These are phyloP conservation scores for Chenopodium berlandieri DNA, from an alignment of 148 eudicot species.

Conservation along the genomic window DNA sequence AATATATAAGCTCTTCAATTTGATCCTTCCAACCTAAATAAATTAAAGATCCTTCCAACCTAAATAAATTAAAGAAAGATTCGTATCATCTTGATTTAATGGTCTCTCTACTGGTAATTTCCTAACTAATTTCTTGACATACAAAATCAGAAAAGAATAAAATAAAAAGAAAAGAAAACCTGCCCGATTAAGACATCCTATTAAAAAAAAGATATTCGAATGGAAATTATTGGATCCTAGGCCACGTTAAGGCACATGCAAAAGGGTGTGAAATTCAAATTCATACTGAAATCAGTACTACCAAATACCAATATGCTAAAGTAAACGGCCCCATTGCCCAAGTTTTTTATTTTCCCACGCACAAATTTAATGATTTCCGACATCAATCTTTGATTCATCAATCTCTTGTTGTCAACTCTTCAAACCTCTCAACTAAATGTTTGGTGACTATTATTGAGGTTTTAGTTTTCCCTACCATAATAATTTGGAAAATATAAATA, in stretches of 20 bases:
- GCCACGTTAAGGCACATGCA: constrained; percentile 34
- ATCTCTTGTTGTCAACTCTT: neutral
- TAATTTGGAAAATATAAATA: too few species aligned
- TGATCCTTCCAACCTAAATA: too few species aligned
- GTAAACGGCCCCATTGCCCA: constrained; percentile 1
- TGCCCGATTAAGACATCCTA: neutral
- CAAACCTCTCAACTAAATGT: neutral
- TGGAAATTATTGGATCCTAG: constrained; percentile 15
- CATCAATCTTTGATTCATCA: constrained; percentile 7
- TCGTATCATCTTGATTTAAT: neutral
- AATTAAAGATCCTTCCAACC: too few species aligned
- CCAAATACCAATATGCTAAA: neutral
- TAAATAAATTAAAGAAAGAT: neutral
- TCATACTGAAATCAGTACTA: neutral
- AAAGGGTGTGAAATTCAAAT: neutral
- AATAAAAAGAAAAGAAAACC: neutral
- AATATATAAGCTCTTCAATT: neutral
- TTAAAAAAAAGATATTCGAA: neutral
- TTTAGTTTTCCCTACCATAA: neutral
- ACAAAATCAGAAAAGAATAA: neutral
- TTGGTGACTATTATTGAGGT: neutral
- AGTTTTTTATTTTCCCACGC: neutral
- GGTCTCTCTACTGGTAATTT: neutral
- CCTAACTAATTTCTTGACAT: constrained; percentile 12
- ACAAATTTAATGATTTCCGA: constrained; percentile 5